A percentile compares a stretch with the other conserved stretches of the same genome.
phyloP scores from a whole-genome alignment of 1,139 yeast species.

The Yamadazyma songkhlaensis region DNA sequence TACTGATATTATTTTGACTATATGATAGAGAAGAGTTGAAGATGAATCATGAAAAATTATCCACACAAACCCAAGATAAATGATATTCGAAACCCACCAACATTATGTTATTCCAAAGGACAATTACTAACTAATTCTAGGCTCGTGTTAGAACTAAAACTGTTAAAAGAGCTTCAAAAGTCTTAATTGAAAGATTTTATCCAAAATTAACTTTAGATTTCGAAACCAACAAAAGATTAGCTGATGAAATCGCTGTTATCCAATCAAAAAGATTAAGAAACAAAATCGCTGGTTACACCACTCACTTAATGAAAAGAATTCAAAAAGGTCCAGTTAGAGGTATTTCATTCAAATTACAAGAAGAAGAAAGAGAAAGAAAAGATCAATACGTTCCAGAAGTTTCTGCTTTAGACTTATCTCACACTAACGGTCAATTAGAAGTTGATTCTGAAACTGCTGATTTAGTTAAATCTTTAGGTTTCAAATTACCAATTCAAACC shows the following conservation, averaged over 20 bases:
- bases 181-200: conserved; percentile 99
- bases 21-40: not conserved
- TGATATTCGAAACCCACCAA: not conserved
- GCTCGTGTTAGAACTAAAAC: conserved; percentile 99
- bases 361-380: conserved; percentile 99
- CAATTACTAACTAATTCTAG: conserved; percentile 30
- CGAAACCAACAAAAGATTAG: conserved; percentile 99
- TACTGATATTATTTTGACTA: not conserved
- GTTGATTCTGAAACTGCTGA: conserved; percentile 98
- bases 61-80: not conserved
- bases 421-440: conserved; percentile 94
- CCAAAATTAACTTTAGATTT: conserved; percentile 99
- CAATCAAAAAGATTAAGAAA: conserved; percentile 99
- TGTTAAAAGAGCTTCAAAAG: conserved; percentile 99
- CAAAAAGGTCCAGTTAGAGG: conserved; percentile 99
- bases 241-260: conserved; percentile 97
- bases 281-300: conserved; percentile 99
- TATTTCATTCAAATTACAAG: conserved; percentile 99
- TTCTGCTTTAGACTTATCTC: conserved; percentile 98
- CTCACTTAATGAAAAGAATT: conserved; percentile 99
- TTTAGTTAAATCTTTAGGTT: conserved; percentile 93
- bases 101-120: not conserved
- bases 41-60: not conserved
- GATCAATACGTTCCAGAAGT: conserved; percentile 99
- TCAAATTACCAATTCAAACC: conserved; percentile 91